phyloP scores from a whole-genome alignment of 1,284 basidiomycete species.

The Peniophora sp. region DNA sequence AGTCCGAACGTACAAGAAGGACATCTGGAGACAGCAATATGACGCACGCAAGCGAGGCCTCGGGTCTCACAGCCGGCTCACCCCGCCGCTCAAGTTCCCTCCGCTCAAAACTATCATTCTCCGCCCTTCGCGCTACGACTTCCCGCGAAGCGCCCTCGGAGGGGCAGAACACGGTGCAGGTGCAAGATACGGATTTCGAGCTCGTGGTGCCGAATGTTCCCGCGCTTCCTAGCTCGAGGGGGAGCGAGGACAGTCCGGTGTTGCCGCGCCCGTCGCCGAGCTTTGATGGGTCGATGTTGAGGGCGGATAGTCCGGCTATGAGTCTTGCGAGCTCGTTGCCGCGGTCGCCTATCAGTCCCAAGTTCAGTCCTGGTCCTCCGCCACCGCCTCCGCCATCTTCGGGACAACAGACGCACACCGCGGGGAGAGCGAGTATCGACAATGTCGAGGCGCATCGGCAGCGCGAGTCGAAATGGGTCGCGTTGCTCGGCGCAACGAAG shows the following conservation, averaged over 20 bases:
- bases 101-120: slow-evolving; percentile 49
- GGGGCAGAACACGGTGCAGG: slow-evolving; percentile 46
- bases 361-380: background rate
- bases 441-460: slow-evolving; percentile 63
- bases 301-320: slow-evolving; percentile 43
- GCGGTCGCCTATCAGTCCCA: slow-evolving; percentile 9
- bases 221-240: slow-evolving; percentile 32
- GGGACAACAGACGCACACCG: slow-evolving; percentile 12
- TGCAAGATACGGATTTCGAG: slow-evolving; percentile 75
- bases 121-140: slow-evolving; percentile 36
- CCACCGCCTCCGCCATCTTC: background rate
- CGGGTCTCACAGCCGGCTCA: slow-evolving; percentile 4
- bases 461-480: slow-evolving; percentile 71
- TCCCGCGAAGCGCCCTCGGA: slow-evolving; percentile 14
- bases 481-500: slow-evolving; percentile 53
- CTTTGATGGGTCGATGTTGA: slow-evolving; percentile 24
- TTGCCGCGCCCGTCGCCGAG: slow-evolving; percentile 22
- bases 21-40: slow-evolving; percentile 14
- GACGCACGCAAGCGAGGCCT: slow-evolving; percentile 15
- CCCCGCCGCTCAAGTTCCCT: slow-evolving; percentile 28
- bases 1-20: slow-evolving; percentile 10
- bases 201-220: slow-evolving; percentile 54
- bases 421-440: slow-evolving; percentile 16
- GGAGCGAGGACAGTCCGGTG: slow-evolving; percentile 47
- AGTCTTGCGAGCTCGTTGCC: slow-evolving; percentile 28